A percentile compares a stretch with the other conserved stretches of the same genome.
phyloP scores from a whole-genome alignment of 345 rosid species.

The Salix exigua region DNA sequence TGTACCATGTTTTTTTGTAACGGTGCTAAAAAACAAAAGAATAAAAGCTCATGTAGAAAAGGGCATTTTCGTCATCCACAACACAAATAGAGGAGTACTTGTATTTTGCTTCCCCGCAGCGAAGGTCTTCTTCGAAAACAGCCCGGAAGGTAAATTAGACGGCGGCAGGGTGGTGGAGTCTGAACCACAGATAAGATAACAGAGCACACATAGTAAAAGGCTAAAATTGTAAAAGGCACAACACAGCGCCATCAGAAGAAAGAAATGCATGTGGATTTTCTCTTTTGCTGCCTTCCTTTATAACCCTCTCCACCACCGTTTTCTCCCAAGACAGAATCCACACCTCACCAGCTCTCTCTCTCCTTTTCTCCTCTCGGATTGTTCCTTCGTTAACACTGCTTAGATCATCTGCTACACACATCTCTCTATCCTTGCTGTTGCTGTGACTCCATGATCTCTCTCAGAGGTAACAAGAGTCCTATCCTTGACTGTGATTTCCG shows the following conservation, averaged over 20 bases:
- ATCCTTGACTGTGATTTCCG: background rate
- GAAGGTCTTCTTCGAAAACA: background rate
- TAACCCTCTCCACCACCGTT: conserved; percentile 13
- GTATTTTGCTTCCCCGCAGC: background rate
- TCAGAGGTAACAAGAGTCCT: conserved; percentile 6
- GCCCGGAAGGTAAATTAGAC: background rate
- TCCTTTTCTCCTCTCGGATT: background rate
- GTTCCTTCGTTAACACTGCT: background rate
- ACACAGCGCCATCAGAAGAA: no score
- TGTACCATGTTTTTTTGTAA: no score
- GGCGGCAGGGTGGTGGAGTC: background rate
- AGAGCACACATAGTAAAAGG: background rate
- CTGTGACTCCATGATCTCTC: background rate
- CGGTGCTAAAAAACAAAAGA: no score
- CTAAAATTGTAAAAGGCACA: no score
- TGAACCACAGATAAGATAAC: conserved; percentile 1
- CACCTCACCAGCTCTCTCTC: conserved; percentile 39
- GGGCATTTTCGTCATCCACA: background rate
- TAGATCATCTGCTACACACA: no score
- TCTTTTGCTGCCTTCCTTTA: conserved; percentile 24
- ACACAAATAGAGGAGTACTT: background rate
- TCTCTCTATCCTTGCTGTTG: background rate
- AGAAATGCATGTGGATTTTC: background rate
- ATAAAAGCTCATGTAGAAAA: background rate
- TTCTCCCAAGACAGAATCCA: conserved; percentile 10